A percentile compares a stretch with the other conserved stretches of the same genome.
Evolutionary conservation across 495 filamentous ascomycete genomes (phyloP).

Genomic region (Podospora anserina): DNA sequence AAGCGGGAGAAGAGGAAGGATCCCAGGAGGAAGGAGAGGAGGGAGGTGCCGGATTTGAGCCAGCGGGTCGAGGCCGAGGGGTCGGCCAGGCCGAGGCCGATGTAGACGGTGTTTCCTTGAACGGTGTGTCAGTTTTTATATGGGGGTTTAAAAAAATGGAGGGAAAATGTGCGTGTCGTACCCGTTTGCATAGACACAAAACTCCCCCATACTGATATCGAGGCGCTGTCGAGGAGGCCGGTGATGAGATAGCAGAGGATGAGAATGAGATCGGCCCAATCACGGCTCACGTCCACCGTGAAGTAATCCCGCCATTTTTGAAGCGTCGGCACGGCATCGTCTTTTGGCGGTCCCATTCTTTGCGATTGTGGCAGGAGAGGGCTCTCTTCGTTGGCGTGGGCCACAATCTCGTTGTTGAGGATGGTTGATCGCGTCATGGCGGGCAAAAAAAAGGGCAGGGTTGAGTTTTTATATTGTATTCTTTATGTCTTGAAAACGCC

Average conservation of each 20-base stretch:
- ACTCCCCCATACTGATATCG: conserved; percentile 69
- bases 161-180: conserved; percentile 12
- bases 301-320: conserved; percentile 42
- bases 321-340: conserved; percentile 12
- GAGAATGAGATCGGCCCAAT: conserved; percentile 59
- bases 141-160: not conserved
- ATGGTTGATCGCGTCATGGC: not conserved
- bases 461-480: not conserved
- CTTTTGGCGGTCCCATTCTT: conserved; percentile 11
- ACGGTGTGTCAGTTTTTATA: not conserved
- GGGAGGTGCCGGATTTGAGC: conserved; percentile 63
- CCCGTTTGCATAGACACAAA: conserved; percentile 81
- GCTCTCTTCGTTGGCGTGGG: conserved; percentile 38
- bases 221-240: conserved; percentile 67
- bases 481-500: not conserved
- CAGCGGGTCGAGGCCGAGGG: conserved; percentile 55
- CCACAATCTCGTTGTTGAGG: not conserved
- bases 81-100: conserved; percentile 61
- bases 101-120: conserved; percentile 66
- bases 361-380: conserved; percentile 31
- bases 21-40: conserved; percentile 64
- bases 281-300: conserved; percentile 48
- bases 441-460: not conserved
- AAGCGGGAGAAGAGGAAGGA: conserved; percentile 61
- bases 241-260: conserved; percentile 69